phyloP scores from a whole-genome alignment of 495 filamentous ascomycete species.

The Penicillium crystallinum region DNA sequence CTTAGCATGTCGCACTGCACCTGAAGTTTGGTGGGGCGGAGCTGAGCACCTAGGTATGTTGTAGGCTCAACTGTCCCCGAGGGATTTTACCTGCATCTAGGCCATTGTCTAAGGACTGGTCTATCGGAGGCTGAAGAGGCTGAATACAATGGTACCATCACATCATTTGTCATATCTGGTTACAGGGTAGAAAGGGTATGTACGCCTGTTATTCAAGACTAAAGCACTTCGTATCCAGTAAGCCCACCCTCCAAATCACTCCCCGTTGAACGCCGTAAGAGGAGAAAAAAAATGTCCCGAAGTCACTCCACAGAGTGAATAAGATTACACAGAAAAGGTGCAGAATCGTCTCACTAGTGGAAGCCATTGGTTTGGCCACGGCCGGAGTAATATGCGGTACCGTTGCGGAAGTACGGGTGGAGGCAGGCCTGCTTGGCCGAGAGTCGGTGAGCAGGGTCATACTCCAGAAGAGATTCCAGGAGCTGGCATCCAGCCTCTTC shows the following conservation, averaged over 20 bases:
- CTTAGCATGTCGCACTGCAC: not conserved
- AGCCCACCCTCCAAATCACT: slow-evolving; percentile 30
- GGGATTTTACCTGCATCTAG: not conserved
- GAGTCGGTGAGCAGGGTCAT: slow-evolving; percentile 88
- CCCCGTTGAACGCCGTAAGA: slow-evolving; percentile 39
- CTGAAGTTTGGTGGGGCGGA: slow-evolving; percentile 3
- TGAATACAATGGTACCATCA: slow-evolving; percentile 5
- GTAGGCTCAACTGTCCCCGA: slow-evolving; percentile 4
- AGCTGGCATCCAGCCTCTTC: slow-evolving; percentile 81
- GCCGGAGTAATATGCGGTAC: slow-evolving; percentile 49
- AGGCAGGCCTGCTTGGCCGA: slow-evolving; percentile 91
- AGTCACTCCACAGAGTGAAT: slow-evolving; percentile 13
- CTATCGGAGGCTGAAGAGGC: slow-evolving; percentile 13
- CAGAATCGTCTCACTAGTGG: slow-evolving; percentile 23
- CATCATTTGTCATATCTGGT: slow-evolving; percentile 1
- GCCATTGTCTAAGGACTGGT: too few relatives aligned
- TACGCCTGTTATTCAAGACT: slow-evolving; percentile 31
- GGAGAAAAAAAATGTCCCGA: slow-evolving; percentile 14
- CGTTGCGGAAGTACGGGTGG: slow-evolving; percentile 88
- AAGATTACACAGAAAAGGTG: slow-evolving; percentile 18
- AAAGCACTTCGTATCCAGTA: slow-evolving; percentile 31
- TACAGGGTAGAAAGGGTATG: slow-evolving; percentile 25
- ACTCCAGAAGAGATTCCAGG: slow-evolving; percentile 85
- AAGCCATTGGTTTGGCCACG: slow-evolving; percentile 40
- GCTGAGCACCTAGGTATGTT: slow-evolving; percentile 6